These are phyloP conservation scores for Lyophyllum shimeji DNA, from an alignment of 768 basidiomycete species.

Conservation along the genomic window DNA sequence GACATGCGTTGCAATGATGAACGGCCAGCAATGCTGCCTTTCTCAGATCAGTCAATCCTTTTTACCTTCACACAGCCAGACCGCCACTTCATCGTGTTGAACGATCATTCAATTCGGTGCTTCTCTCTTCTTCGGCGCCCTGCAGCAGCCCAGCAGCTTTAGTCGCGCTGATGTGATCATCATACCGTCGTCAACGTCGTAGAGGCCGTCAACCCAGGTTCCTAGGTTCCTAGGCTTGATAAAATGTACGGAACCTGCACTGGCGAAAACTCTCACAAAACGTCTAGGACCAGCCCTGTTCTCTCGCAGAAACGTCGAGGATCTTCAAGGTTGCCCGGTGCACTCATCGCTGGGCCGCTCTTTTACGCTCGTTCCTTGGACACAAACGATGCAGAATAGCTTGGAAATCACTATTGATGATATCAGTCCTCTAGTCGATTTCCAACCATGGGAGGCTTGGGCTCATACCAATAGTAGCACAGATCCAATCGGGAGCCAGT, in stretches of 20 bases:
- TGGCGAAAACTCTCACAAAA: constrained; percentile 3
- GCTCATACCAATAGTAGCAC: constrained; percentile 9
- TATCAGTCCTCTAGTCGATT: constrained; percentile 25
- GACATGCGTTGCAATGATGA: too few relatives aligned
- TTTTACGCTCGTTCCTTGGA: not conserved
- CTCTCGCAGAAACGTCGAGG: too few relatives aligned
- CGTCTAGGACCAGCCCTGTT: not conserved
- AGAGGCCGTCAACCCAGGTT: not conserved
- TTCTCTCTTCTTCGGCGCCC: not conserved
- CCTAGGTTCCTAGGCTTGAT: too few relatives aligned
- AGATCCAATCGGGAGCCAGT: constrained; percentile 14
- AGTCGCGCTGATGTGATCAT: constrained; percentile 4
- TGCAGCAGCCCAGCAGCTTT: not conserved
- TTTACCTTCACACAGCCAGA: not conserved
- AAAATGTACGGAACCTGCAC: too few relatives aligned
- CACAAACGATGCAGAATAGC: constrained; percentile 13
- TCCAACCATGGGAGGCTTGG: constrained; percentile 21
- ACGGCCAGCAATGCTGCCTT: not conserved
- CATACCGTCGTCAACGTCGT: constrained; percentile 5
- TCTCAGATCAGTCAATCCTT: not conserved
- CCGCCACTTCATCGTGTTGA: not conserved
- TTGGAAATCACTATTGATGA: constrained; percentile 26
- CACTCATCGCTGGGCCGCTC: not conserved
- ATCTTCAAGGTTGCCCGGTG: not conserved
- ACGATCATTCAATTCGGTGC: not conserved